Evolutionary conservation across 208 protist genomes (phyloP).

Genomic region (Leishmania arabica): DNA sequence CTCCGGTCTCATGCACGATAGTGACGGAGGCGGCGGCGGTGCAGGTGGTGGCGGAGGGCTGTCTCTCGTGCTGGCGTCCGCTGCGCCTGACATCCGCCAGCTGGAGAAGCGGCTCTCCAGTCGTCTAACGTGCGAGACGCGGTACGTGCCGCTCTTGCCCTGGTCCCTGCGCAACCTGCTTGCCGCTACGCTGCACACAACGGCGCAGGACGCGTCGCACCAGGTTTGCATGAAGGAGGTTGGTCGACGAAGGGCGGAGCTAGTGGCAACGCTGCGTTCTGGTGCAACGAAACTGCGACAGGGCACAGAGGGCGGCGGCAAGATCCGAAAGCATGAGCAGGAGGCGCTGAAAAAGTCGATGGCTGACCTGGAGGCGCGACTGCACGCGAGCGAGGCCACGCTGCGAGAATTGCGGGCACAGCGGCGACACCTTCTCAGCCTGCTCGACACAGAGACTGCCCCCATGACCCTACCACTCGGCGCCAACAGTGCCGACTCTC

Average conservation of each 20-base stretch:
- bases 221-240: conserved; percentile 18
- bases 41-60: conserved; percentile 40
- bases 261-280: conserved; percentile 9
- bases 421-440: conserved; percentile 24
- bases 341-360: conserved; percentile 14
- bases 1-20: conserved; percentile 86
- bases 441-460: conserved; percentile 5
- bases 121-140: conserved; percentile 78
- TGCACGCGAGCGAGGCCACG: conserved; percentile 22
- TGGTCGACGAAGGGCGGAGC: conserved; percentile 4
- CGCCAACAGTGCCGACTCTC: neutral
- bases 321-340: conserved; percentile 1
- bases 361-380: conserved; percentile 15
- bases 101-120: conserved; percentile 87
- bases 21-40: conserved; percentile 33
- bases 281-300: conserved; percentile 10
- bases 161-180: conserved; percentile 59
- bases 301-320: neutral
- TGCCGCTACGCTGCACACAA: conserved; percentile 51
- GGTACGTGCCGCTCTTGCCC: conserved; percentile 73
- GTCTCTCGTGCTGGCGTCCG: conserved; percentile 69
- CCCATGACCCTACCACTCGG: neutral
- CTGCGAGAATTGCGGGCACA: conserved; percentile 21
- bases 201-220: conserved; percentile 28
- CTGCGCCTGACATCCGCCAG: conserved; percentile 69